A percentile compares a stretch with the other conserved stretches of the same genome.
These are phyloP conservation scores for Quambalaria eucalypti DNA, from an alignment of 1,284 basidiomycete genomes.

Conservation along the genomic window DNA sequence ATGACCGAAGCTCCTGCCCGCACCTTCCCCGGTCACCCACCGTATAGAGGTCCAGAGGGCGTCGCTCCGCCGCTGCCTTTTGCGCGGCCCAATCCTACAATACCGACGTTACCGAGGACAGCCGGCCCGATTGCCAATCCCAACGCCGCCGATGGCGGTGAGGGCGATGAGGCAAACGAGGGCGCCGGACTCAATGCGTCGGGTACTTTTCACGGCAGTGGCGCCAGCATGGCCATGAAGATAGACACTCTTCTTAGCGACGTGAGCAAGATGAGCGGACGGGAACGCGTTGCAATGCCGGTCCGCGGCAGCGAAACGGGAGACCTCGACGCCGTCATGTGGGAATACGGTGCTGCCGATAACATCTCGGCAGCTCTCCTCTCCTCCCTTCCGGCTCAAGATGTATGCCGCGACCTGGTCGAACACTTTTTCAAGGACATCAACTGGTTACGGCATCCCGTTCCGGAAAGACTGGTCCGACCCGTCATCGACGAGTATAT, in stretches of 20 bases:
- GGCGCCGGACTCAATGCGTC: slow-evolving; percentile 21
- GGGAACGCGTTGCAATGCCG: slow-evolving; percentile 12
- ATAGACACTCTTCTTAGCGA: slow-evolving; percentile 29
- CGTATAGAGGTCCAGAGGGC: background rate
- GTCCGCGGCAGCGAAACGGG: slow-evolving; percentile 17
- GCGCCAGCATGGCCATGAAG: slow-evolving; percentile 22
- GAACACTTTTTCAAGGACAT: slow-evolving; percentile 34
- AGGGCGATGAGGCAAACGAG: slow-evolving; percentile 23
- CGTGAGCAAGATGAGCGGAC: background rate
- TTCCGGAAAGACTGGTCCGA: background rate
- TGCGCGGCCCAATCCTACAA: no score
- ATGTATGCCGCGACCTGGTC: slow-evolving; percentile 19
- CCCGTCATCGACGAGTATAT: background rate
- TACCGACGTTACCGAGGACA: background rate
- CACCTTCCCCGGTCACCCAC: background rate
- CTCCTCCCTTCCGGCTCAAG: slow-evolving; percentile 42
- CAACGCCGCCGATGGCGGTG: slow-evolving; percentile 12
- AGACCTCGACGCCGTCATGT: slow-evolving; percentile 28
- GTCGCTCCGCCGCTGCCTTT: background rate
- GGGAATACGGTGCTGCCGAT: slow-evolving; percentile 25
- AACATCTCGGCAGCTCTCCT: slow-evolving; percentile 20
- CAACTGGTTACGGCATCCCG: slow-evolving; percentile 39
- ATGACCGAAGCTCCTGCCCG: background rate
- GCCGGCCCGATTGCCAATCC: background rate
- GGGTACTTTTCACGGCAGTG: slow-evolving; percentile 22